These are phyloP conservation scores for Gossypium bickii DNA, from an alignment of 345 rosid genomes.

Conservation along the genomic window DNA sequence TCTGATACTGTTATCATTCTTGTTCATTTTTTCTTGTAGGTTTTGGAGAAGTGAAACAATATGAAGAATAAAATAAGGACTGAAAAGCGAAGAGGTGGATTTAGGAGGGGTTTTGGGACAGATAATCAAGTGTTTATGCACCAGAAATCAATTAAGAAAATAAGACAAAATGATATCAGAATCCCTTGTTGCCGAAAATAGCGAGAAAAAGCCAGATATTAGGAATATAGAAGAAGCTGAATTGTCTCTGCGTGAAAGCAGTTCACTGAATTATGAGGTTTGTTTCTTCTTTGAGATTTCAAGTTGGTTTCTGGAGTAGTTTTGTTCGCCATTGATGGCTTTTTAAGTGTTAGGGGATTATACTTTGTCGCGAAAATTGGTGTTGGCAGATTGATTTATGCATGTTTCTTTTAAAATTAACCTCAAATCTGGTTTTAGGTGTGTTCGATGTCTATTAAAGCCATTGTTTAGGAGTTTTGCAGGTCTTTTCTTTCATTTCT, in stretches of 20 bases:
- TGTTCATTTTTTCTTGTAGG: constrained; percentile 30
- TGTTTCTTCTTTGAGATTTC: constrained; percentile 14
- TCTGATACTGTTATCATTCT: constrained; percentile 22
- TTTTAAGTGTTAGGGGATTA: neutral
- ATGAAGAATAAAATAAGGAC: constrained; percentile 45
- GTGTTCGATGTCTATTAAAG: neutral
- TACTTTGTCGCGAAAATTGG: neutral
- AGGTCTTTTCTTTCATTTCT: neutral
- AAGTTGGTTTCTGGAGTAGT: neutral
- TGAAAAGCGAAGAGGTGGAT: constrained; percentile 24
- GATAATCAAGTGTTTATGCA: constrained; percentile 55
- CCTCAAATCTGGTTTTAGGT: neutral
- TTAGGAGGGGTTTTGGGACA: constrained; percentile 33
- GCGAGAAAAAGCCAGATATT: constrained; percentile 41
- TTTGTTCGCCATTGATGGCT: neutral
- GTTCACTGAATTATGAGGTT: constrained; percentile 77
- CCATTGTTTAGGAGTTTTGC: neutral
- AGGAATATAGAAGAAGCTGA: constrained; percentile 80
- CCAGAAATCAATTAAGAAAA: constrained; percentile 45
- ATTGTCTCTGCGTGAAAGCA: constrained; percentile 62
- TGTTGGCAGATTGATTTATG: neutral
- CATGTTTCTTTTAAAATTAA: neutral
- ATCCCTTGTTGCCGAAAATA: constrained; percentile 29
- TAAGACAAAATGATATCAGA: constrained; percentile 42
- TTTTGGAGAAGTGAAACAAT: constrained; percentile 24